Conservation (phyloP, 345 rosid genomes). For the Kernera saxatilis region DNA sequence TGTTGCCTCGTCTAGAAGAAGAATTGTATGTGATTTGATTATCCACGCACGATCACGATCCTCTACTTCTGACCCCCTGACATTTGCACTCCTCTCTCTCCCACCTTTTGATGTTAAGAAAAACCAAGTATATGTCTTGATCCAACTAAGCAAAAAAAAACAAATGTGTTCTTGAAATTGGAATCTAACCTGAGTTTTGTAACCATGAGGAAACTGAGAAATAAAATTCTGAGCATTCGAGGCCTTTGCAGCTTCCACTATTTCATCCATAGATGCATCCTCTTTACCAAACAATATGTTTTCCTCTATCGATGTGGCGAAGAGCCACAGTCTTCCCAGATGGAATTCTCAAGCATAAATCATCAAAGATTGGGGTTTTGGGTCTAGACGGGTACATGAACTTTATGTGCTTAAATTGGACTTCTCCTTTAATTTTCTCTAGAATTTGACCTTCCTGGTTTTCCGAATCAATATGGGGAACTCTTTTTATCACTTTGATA, state of each 20-base stretch:
- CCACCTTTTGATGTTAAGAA: slow-evolving; percentile 30
- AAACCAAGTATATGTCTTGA: background rate
- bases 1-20: slow-evolving; percentile 85
- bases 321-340: slow-evolving; percentile 89
- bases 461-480: slow-evolving; percentile 68
- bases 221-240: slow-evolving; percentile 82
- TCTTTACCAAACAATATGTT: slow-evolving; percentile 87
- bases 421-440: slow-evolving; percentile 65
- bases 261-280: slow-evolving; percentile 69
- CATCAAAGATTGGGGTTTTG: slow-evolving; percentile 59
- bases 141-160: background rate
- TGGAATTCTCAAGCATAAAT: slow-evolving; percentile 65
- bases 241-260: slow-evolving; percentile 72
- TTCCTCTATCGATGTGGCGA: slow-evolving; percentile 71
- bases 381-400: slow-evolving; percentile 84
- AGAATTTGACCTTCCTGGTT: slow-evolving; percentile 60
- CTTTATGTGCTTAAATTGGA: slow-evolving; percentile 73
- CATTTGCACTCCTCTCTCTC: slow-evolving; percentile 88
- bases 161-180: background rate
- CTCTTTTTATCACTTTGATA: slow-evolving; percentile 56
- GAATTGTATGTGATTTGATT: slow-evolving; percentile 68
- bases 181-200: slow-evolving; percentile 49
- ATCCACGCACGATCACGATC: slow-evolving; percentile 81
- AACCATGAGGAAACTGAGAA: slow-evolving; percentile 70
- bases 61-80: slow-evolving; percentile 94